phyloP scores from a whole-genome alignment of 768 basidiomycete species.

The Boletus edulis region DNA sequence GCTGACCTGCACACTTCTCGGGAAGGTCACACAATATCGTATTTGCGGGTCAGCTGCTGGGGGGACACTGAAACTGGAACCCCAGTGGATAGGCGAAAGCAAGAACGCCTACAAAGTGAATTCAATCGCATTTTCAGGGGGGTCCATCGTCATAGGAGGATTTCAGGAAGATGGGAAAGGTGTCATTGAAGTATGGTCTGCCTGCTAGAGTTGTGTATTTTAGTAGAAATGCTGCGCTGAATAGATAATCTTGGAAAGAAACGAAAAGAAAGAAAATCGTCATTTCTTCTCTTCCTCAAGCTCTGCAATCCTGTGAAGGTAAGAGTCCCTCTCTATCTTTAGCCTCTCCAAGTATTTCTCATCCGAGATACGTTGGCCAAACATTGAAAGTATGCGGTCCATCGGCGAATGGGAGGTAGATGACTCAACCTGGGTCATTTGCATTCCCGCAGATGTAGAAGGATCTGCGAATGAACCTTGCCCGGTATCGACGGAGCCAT shows the following conservation, averaged over 20 bases:
- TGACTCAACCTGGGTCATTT: constrained; percentile 14
- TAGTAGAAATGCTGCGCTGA: neutral
- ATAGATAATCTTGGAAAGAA: neutral
- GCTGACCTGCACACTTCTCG: constrained; percentile 60
- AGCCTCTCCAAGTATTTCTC: constrained; percentile 68
- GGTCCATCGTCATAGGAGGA: constrained; percentile 59
- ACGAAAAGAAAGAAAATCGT: neutral
- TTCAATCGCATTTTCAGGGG: constrained; percentile 47
- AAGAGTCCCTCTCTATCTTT: constrained; percentile 51
- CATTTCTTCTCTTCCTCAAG: constrained; percentile 42
- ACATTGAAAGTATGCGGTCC: constrained; percentile 36
- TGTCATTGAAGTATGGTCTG: constrained; percentile 58
- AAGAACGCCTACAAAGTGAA: constrained; percentile 61
- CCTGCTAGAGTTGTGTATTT: neutral
- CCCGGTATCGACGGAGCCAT: neutral
- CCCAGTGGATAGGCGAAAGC: constrained; percentile 47
- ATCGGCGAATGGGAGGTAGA: constrained; percentile 17
- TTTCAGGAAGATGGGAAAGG: constrained; percentile 57
- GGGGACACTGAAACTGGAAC: constrained; percentile 39
- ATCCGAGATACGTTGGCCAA: constrained; percentile 53
- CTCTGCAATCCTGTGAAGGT: constrained; percentile 56
- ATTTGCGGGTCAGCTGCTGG: constrained; percentile 39
- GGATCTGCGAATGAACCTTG: constrained; percentile 1
- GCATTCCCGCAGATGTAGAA: constrained; percentile 2
- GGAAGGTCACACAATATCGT: constrained; percentile 50